A percentile compares a stretch with the other conserved stretches of the same genome.
phyloP scores from a whole-genome alignment of 2,329 filamentous ascomycete species.

The Pyrenophora teres region DNA sequence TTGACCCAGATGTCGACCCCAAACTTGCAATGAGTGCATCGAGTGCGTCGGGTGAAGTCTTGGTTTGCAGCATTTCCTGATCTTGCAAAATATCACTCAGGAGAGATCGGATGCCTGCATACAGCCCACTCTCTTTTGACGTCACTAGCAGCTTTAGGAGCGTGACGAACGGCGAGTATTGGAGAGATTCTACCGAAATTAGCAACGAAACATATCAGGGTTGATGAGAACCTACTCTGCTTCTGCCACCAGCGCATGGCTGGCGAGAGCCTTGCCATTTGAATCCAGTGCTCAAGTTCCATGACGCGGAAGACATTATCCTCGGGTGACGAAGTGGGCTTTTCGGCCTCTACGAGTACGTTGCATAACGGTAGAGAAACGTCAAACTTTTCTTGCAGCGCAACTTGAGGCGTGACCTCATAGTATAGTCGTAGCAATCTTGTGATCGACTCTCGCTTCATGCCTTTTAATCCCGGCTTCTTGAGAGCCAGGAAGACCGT shows the following conservation, averaged over 20 bases:
- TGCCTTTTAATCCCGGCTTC: slow-evolving; percentile 68
- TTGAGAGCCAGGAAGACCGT: slow-evolving; percentile 78
- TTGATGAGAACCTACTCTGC: slow-evolving; percentile 49
- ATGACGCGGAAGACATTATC: slow-evolving; percentile 65
- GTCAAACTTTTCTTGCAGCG: slow-evolving; percentile 84
- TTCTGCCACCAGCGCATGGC: slow-evolving; percentile 92
- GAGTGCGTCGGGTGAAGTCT: slow-evolving; percentile 46
- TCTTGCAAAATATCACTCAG: slow-evolving; percentile 67
- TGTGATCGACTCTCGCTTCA: slow-evolving; percentile 79
- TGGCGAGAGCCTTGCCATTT: slow-evolving; percentile 78
- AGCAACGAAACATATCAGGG: slow-evolving; percentile 1
- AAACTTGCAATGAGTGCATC: slow-evolving; percentile 56
- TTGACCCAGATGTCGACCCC: slow-evolving; percentile 47
- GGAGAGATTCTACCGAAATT: slow-evolving; percentile 57
- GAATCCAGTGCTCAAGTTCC: slow-evolving; percentile 80
- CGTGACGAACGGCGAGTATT: slow-evolving; percentile 71
- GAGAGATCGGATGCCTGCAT: slow-evolving; percentile 59
- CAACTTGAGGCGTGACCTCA: slow-evolving; percentile 76
- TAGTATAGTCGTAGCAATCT: slow-evolving; percentile 85
- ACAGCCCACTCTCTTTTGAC: slow-evolving; percentile 55
- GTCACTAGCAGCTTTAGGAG: slow-evolving; percentile 65
- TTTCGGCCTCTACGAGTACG: slow-evolving; percentile 66
- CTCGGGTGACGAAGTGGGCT: slow-evolving; percentile 44
- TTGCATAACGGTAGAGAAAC: slow-evolving; percentile 76
- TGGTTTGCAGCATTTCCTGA: slow-evolving; percentile 66